Base-by-base conservation (phyloP, 1,139 yeast genomes). In the Pichia sp. region DNA sequence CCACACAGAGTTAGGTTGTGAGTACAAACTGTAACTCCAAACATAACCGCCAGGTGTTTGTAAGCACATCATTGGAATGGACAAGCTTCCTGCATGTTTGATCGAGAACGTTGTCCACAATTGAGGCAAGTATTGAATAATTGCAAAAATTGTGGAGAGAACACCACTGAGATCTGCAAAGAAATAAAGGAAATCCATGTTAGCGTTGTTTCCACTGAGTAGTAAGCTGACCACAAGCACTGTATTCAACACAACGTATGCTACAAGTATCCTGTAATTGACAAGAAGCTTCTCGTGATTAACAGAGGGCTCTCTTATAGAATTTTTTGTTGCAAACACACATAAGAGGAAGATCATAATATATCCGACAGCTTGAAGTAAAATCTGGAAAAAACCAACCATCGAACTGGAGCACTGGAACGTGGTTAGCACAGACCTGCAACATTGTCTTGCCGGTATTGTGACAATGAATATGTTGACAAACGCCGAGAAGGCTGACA, bases 31-130 rank as follows among this genome's bases (percentile, higher is more conserved):
- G 13, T 75, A 68, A 0, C 93, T 73, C 78, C 91, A 85, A 3
- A 83, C 44, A 48, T 73, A 80, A 19, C 95, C 94, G 12, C 96
- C 96, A 0, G 96, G 96, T 14, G 94, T 84, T 55, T 86, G 96
- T 45, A 86, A 71, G 37, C 78, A 63, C 91, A 86, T 82, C 86
- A 83, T 84, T 6, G 80, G 74, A 17, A 83, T 66, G 0, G 94
- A 82, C 25, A 86, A 65, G 1, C 88, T 78, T 3, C 95, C 96
- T 0, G 93, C 80, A 48, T 79, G 88, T 50, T 80, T 79, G 40
- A 84, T 66, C 3, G 50, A 55, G 51, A 67, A 78, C 0, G 95
- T 85, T 22, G 91, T 83, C 47, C 64, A 59, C 11, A 86, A 69
- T 57, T 86, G 96, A 1, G 96, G 96, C 31, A 85, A 64, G 50